These are phyloP conservation scores for Pythium oligandrum DNA, from an alignment of 352 stramenopile genomes.

Conservation along the genomic window DNA sequence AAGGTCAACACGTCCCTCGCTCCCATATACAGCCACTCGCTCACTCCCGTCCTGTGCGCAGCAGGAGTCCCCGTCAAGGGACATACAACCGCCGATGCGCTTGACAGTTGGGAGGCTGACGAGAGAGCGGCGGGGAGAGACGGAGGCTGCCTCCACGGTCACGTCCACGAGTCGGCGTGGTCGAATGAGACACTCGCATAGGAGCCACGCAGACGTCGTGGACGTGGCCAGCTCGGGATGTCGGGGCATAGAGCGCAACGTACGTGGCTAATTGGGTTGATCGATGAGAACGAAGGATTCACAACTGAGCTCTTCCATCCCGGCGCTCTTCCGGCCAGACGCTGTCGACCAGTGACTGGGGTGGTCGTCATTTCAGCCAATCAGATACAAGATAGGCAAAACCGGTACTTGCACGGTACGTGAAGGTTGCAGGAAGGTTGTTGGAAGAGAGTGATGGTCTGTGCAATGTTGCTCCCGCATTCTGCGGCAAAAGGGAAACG, in stretches of 20 bases:
- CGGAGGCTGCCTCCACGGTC: constrained; percentile 64
- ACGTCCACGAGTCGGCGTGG: constrained; percentile 20
- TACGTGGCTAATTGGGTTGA: constrained; percentile 37
- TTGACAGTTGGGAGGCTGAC: neutral
- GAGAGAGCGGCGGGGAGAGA: constrained; percentile 8
- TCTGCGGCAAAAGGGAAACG: too few species aligned
- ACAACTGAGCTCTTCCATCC: constrained; percentile 12
- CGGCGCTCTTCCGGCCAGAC: too few species aligned
- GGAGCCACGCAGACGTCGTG: too few species aligned
- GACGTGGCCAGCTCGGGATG: too few species aligned
- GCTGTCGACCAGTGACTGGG: constrained; percentile 6
- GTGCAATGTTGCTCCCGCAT: neutral
- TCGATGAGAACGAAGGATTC: constrained; percentile 36
- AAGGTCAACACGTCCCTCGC: constrained; percentile 45
- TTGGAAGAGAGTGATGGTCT: constrained; percentile 23
- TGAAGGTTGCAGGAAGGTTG: constrained; percentile 10
- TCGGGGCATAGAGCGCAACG: too few species aligned
- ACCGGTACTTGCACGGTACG: constrained; percentile 11
- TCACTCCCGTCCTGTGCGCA: constrained; percentile 4
- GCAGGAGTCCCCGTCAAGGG: constrained; percentile 3
- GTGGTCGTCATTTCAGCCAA: constrained; percentile 8
- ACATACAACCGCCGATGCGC: constrained; percentile 6
- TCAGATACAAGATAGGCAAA: neutral
- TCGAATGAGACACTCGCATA: constrained; percentile 4
- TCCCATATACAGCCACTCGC: constrained; percentile 6